A percentile compares a stretch with the other conserved stretches of the same genome.
Evolutionary conservation across 352 stramenopile species (phyloP).

Genomic region (Globisporangium perplexum): DNA sequence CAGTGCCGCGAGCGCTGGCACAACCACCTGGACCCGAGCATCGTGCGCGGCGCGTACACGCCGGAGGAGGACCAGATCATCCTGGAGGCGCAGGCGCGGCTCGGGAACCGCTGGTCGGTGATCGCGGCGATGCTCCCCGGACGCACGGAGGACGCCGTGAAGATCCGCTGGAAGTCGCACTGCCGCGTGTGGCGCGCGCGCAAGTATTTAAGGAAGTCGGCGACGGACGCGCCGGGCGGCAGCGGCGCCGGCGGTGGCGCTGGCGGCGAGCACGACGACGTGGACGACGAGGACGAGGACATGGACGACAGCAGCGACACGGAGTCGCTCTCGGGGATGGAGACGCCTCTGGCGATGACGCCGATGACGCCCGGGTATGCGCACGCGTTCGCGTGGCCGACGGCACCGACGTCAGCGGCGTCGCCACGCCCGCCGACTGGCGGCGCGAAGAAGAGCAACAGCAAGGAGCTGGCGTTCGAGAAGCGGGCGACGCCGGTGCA

Average conservation of each 20-base stretch:
- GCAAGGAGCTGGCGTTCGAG: neutral
- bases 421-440: neutral
- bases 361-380: conserved; percentile 13
- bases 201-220: conserved; percentile 75
- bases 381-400: conserved; percentile 12
- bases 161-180: conserved; percentile 91
- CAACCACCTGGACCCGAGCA: conserved; percentile 86
- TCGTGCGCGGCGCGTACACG: conserved; percentile 85
- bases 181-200: conserved; percentile 77
- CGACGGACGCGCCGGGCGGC: conserved; percentile 10
- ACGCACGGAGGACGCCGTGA: conserved; percentile 87
- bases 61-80: conserved; percentile 88
- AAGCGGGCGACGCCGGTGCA: neutral
- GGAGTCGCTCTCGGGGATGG: conserved; percentile 16
- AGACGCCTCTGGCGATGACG: conserved; percentile 14
- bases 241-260: neutral
- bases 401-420: neutral
- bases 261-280: neutral
- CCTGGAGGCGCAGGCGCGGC: conserved; percentile 69
- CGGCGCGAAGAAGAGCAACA: neutral
- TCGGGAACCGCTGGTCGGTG: conserved; percentile 89
- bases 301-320: conserved; percentile 9
- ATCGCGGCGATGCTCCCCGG: conserved; percentile 86
- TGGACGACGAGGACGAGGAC: conserved; percentile 2
- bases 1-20: conserved; percentile 89